These are phyloP conservation scores for Boletus reticulatus DNA, from an alignment of 768 basidiomycete genomes.

Conservation along the genomic window DNA sequence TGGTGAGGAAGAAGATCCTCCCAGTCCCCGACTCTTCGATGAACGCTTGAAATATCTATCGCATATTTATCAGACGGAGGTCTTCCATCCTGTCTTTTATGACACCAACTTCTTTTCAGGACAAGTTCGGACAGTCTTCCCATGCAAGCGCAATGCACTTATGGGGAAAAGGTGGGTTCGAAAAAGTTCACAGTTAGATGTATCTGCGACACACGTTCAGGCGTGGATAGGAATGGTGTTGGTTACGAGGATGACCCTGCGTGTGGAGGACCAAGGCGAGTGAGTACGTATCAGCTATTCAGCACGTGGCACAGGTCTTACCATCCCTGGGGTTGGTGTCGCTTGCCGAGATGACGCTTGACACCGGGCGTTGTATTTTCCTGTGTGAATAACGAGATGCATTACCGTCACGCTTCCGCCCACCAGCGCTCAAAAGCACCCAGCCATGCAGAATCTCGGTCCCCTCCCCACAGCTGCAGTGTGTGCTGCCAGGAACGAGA, in stretches of 20 bases:
- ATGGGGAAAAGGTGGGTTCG: neutral
- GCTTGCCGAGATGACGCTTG: slow-evolving; percentile 18
- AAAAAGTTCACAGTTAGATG: no score
- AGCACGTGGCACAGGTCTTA: slow-evolving; percentile 26
- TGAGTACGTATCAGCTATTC: neutral
- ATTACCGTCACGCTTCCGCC: slow-evolving; percentile 20
- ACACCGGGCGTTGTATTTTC: slow-evolving; percentile 20
- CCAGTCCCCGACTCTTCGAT: slow-evolving; percentile 13
- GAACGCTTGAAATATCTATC: slow-evolving; percentile 12
- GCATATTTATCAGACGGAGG: slow-evolving; percentile 14
- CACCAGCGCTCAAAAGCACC: slow-evolving; percentile 25
- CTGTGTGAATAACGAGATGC: slow-evolving; percentile 27
- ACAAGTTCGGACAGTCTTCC: neutral
- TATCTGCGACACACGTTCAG: no score
- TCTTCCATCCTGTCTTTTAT: slow-evolving; percentile 17
- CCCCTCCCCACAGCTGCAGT: neutral
- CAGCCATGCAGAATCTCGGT: neutral
- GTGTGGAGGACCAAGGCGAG: neutral
- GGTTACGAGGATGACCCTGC: slow-evolving; percentile 4
- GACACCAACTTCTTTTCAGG: slow-evolving; percentile 9
- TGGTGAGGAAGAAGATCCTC: slow-evolving; percentile 18
- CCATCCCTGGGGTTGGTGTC: neutral
- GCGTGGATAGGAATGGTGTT: no score
- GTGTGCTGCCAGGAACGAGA: slow-evolving; percentile 13
- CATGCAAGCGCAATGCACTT: neutral